A percentile compares a stretch with the other conserved stretches of the same genome.
Conservation (phyloP, 164 flowering plant species). For the Macadamia tetraphylla region DNA sequence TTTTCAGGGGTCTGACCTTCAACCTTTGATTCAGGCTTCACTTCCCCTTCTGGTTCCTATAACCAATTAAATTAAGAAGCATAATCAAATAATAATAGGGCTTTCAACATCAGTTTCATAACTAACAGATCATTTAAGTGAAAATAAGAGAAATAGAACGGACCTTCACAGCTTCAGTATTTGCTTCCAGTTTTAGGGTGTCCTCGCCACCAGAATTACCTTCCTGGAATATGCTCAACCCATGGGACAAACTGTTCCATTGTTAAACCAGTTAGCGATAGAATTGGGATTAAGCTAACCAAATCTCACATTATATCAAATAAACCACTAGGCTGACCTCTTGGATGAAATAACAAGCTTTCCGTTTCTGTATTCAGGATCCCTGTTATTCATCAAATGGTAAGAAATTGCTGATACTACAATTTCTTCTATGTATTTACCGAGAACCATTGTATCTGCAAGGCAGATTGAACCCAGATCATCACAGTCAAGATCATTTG, state of each 20-base stretch:
- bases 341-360: slow-evolving; percentile 58
- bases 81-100: not conserved
- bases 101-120: not conserved
- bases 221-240: slow-evolving; percentile 55
- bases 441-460: slow-evolving; percentile 46
- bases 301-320: not conserved
- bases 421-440: slow-evolving; percentile 66
- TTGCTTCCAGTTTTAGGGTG: slow-evolving; percentile 31
- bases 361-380: slow-evolving; percentile 60
- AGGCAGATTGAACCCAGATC: slow-evolving; percentile 57
- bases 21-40: slow-evolving; percentile 36
- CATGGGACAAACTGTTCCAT: slow-evolving; percentile 60
- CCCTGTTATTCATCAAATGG: slow-evolving; percentile 60
- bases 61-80: not conserved
- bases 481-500: slow-evolving; percentile 70
- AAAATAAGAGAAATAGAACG: not conserved
- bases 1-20: slow-evolving; percentile 26
- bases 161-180: slow-evolving; percentile 41
- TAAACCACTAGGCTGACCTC: slow-evolving; percentile 30
- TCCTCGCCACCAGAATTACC: slow-evolving; percentile 30
- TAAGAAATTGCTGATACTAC: slow-evolving; percentile 69
- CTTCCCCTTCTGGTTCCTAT: slow-evolving; percentile 21
- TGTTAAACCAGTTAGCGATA: not conserved
- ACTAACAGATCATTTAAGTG: not conserved
- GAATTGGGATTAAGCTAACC: not conserved